phyloP scores from a whole-genome alignment of 331 rosid genomes.

The Stylosanthes scabra region DNA sequence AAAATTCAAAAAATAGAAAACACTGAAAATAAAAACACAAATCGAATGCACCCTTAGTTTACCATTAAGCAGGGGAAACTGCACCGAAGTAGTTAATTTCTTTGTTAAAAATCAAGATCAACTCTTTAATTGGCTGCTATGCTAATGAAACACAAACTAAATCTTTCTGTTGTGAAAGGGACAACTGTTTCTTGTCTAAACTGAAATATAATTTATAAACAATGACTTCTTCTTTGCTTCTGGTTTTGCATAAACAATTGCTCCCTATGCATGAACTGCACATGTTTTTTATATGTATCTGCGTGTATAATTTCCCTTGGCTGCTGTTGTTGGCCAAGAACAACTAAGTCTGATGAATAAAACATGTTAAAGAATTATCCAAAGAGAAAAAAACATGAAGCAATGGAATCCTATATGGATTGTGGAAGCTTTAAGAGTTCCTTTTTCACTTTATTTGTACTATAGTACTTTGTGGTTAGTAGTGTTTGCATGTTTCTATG shows the following conservation, averaged over 20 bases:
- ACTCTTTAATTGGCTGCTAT: too few species aligned
- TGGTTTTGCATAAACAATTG: slow-evolving; percentile 29
- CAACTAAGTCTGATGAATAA: slow-evolving; percentile 20
- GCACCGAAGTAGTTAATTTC: too few species aligned
- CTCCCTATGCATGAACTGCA: not conserved
- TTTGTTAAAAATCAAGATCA: too few species aligned
- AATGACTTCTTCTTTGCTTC: slow-evolving; percentile 13
- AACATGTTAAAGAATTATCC: slow-evolving; percentile 9
- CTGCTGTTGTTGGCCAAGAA: slow-evolving; percentile 24
- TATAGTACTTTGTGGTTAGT: not conserved
- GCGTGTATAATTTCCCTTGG: slow-evolving; percentile 23
- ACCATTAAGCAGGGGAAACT: not conserved
- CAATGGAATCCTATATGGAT: slow-evolving; percentile 21
- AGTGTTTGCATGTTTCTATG: slow-evolving; percentile 14
- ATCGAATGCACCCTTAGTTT: too few species aligned
- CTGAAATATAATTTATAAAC: not conserved
- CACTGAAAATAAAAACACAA: too few species aligned
- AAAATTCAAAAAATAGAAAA: too few species aligned
- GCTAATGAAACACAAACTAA: too few species aligned
- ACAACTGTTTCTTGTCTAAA: slow-evolving; percentile 29
- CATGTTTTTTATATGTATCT: not conserved
- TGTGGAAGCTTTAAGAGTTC: not conserved
- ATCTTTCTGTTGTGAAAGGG: not conserved
- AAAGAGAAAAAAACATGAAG: not conserved
- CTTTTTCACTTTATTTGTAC: slow-evolving; percentile 14